Evolutionary conservation across 1,139 yeast species (phyloP), one percentile per base, ranked within the genome.

Genomic region (Nakaseomyces sp.): DNA sequence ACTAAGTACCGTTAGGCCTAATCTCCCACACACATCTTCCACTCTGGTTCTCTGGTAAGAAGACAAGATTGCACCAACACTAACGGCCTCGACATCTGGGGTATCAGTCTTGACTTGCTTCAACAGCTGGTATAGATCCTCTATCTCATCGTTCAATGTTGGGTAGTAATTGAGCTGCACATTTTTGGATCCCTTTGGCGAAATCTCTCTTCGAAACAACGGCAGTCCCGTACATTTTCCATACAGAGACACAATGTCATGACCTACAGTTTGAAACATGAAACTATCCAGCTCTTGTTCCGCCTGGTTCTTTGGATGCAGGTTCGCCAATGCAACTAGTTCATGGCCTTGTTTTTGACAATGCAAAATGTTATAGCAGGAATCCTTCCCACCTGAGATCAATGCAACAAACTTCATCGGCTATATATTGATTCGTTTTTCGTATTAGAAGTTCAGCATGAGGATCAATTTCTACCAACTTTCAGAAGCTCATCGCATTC

Each of bases 251-350:
- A 91, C 72, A 3, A 86, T 77, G 52, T 83, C 87, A 61, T 84
- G 93, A 0, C 98, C 98, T n/a, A 91, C 98, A 0, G 98, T 91
- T 64, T 91, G 98, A 64, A 86, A 91, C 98, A 91, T 91, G 61
- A 83, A 91, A 45, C 96, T 85, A 64, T 91, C 96, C 47, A 91
- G 69, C 61, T 91, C 98, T 46, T 68, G 71, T n/a, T 60, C 57
- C 1, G 47, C 24, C 16, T 64, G 64, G 15, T 67, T 64, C 3
- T 52, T 49, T 2, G 98, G 98, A 56, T 79, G 78, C 47, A 91
- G 65, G 56, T 91, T 91, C 0, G 88, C 98, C 42, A 91, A 64
- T 0, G 96, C 96, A 0, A 76, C 75, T 10, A 91, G 68, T 55
- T 85, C 84, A 66, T 91, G 98, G 5, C 94, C 95, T 47, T 83